These are phyloP conservation scores for Cordyceps farinosa DNA, from an alignment of 2,329 filamentous ascomycete genomes.

Conservation along the genomic window DNA sequence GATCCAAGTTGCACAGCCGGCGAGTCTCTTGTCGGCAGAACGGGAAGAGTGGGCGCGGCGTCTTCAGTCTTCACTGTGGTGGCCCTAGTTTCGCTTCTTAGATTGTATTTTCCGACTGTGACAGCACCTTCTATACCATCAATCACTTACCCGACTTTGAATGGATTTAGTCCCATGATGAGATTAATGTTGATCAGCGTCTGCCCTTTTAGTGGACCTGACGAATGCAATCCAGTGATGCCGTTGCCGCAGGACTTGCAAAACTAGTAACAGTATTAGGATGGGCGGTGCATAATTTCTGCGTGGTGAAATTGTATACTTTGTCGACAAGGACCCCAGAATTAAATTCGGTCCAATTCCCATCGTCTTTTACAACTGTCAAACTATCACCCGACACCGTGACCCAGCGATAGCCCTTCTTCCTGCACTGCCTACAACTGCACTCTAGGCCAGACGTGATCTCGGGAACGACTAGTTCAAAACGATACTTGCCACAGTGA, in stretches of 20 bases:
- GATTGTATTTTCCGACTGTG: neutral
- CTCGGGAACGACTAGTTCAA: slow-evolving; percentile 20
- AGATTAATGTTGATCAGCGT: slow-evolving; percentile 26
- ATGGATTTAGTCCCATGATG: slow-evolving; percentile 25
- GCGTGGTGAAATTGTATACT: slow-evolving; percentile 12
- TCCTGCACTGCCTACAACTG: slow-evolving; percentile 27
- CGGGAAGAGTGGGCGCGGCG: neutral
- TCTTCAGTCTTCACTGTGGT: slow-evolving; percentile 5
- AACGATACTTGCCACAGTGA: slow-evolving; percentile 30
- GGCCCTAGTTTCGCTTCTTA: neutral
- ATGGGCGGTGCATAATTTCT: no score
- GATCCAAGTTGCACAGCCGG: slow-evolving; percentile 22
- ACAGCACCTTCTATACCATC: no score
- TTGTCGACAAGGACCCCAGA: slow-evolving; percentile 18
- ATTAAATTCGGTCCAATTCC: slow-evolving; percentile 10
- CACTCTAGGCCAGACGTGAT: slow-evolving; percentile 21
- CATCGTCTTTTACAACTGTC: slow-evolving; percentile 19
- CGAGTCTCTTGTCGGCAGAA: neutral
- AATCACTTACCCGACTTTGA: slow-evolving; percentile 22
- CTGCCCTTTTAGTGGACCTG: slow-evolving; percentile 23
- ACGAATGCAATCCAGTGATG: slow-evolving; percentile 25
- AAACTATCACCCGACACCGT: slow-evolving; percentile 13
- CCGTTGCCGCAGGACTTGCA: slow-evolving; percentile 28
- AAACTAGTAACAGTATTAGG: slow-evolving; percentile 23
- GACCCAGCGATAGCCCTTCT: slow-evolving; percentile 30